Percentiles rank a stretch among this genome's conserved stretches.
These are phyloP conservation scores for Sherardia arvensis DNA, from an alignment of 257 asterid genomes.

Conservation along the genomic window DNA sequence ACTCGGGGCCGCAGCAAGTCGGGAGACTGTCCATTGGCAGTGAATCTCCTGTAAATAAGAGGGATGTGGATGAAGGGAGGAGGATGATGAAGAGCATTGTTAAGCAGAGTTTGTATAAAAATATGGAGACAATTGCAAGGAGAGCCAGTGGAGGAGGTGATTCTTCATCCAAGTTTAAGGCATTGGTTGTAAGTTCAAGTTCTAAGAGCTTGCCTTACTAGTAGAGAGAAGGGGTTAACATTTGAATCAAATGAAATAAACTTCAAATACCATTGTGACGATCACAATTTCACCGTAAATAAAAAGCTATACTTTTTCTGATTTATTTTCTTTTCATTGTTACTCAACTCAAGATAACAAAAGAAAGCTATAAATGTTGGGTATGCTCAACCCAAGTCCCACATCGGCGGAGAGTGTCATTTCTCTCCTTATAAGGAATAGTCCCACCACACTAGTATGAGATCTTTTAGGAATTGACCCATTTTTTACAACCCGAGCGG, in stretches of 20 bases:
- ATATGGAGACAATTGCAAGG: conserved; percentile 68
- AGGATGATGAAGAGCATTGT: conserved; percentile 65
- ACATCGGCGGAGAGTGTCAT: no score
- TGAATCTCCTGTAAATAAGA: conserved; percentile 28
- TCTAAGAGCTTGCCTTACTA: conserved; percentile 83
- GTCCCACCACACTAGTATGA: no score
- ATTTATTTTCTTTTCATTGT: no score
- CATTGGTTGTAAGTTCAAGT: conserved; percentile 60
- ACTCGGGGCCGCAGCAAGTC: conserved; percentile 69
- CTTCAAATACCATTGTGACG: background rate
- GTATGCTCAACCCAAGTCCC: no score
- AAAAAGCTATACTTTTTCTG: background rate
- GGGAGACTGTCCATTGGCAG: conserved; percentile 27
- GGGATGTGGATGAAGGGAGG: conserved; percentile 47
- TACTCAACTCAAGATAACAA: no score
- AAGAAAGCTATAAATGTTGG: no score
- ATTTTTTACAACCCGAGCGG: no score
- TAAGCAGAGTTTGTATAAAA: conserved; percentile 59
- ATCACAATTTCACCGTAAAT: background rate
- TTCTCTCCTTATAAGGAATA: no score
- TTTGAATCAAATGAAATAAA: background rate
- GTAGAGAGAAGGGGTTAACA: background rate
- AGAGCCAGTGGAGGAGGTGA: conserved; percentile 61
- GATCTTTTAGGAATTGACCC: no score
- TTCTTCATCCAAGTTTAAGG: conserved; percentile 42